Evolutionary conservation across 2,329 filamentous ascomycete genomes (phyloP).

Genomic region (Pseudogymnoascus pannorum): DNA sequence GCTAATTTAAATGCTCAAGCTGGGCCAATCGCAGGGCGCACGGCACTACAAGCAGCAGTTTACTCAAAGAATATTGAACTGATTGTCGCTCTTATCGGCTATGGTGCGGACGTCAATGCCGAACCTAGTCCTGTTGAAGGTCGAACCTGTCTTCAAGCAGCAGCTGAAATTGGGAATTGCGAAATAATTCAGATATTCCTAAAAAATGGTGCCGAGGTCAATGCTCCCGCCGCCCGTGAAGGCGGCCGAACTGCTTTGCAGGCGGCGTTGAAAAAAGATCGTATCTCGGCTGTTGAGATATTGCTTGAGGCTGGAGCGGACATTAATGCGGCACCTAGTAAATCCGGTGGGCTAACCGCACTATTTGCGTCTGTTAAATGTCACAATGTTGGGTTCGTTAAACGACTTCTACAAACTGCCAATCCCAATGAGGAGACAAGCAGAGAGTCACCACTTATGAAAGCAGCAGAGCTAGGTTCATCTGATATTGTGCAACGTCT

Average conservation of each 20-base stretch:
- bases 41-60: slow-evolving; percentile 3
- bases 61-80: not conserved
- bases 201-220: slow-evolving; percentile 18
- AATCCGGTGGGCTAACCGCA: slow-evolving; percentile 1
- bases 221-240: slow-evolving; percentile 14
- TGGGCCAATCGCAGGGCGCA: not conserved
- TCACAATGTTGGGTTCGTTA: slow-evolving; percentile 5
- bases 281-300: slow-evolving; percentile 14
- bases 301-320: slow-evolving; percentile 17
- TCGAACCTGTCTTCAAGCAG: slow-evolving; percentile 15
- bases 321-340: slow-evolving; percentile 14
- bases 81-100: not conserved
- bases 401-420: slow-evolving; percentile 10
- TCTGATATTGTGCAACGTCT: not conserved
- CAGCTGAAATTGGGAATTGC: slow-evolving; percentile 30
- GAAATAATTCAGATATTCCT: slow-evolving; percentile 31
- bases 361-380: slow-evolving; percentile 13
- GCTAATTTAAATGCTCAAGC: slow-evolving; percentile 4
- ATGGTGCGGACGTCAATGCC: slow-evolving; percentile 6
- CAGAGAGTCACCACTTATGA: slow-evolving; percentile 9
- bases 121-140: not conserved
- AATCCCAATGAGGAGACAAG: slow-evolving; percentile 12
- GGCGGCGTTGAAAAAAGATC: slow-evolving; percentile 12
- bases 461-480: not conserved
- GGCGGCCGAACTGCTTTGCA: slow-evolving; percentile 18